These are phyloP conservation scores for Melastoma malabathricum DNA, from an alignment of 345 rosid genomes.

Conservation along the genomic window DNA sequence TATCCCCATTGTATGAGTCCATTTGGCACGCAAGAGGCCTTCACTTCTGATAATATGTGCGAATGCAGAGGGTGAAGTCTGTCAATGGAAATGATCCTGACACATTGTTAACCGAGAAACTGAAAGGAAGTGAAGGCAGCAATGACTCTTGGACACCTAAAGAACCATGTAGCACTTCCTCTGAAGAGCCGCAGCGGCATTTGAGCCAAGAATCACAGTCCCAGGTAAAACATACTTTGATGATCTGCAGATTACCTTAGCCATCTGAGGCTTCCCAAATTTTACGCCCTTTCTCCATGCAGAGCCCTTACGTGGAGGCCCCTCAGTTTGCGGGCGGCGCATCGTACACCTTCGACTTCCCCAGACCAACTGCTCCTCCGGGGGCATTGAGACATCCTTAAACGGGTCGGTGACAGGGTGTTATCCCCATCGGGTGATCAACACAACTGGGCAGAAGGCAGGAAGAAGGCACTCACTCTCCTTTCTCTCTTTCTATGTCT, in stretches of 20 bases:
- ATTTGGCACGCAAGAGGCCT: too few relatives aligned
- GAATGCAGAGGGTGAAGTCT: constrained; percentile 65
- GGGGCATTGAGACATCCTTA: constrained; percentile 62
- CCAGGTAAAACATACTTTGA: too few relatives aligned
- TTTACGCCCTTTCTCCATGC: too few relatives aligned
- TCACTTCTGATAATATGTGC: too few relatives aligned
- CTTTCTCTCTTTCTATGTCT: too few relatives aligned
- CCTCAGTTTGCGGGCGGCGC: constrained; percentile 34
- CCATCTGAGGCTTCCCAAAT: too few relatives aligned
- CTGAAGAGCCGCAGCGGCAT: constrained; percentile 34
- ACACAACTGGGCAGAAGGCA: too few relatives aligned
- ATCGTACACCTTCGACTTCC: constrained; percentile 21
- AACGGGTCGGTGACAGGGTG: too few relatives aligned
- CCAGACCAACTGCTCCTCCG: constrained; percentile 60
- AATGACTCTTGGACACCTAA: constrained; percentile 22
- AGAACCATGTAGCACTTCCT: constrained; percentile 19
- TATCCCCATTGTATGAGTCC: too few relatives aligned
- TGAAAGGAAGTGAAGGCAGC: constrained; percentile 40
- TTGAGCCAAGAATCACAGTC: constrained; percentile 23
- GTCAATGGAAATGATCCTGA: constrained; percentile 50
- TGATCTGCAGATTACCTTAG: too few relatives aligned
- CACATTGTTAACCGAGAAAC: constrained; percentile 21
- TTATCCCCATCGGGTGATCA: too few relatives aligned
- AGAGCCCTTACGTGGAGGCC: constrained; percentile 75
- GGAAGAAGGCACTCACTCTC: too few relatives aligned